These are phyloP conservation scores for Ustilago esculenta DNA, from an alignment of 1,284 basidiomycete genomes.

Conservation along the genomic window DNA sequence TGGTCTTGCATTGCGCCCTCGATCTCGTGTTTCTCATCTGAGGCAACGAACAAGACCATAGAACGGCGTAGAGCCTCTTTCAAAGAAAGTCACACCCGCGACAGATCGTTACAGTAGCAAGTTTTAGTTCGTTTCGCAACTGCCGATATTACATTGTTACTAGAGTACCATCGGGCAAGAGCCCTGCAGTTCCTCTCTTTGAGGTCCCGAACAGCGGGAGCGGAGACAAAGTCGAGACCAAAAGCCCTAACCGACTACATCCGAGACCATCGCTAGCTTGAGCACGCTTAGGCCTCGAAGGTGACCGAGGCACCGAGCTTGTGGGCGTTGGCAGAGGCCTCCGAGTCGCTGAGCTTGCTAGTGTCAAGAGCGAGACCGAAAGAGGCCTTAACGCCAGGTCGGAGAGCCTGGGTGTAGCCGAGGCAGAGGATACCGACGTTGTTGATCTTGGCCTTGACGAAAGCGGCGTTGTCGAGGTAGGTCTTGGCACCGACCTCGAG, in stretches of 20 bases:
- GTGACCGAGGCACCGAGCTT: constrained; percentile 72
- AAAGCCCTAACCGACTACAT: neutral
- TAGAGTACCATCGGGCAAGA: neutral
- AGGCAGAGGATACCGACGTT: constrained; percentile 72
- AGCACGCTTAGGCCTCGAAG: constrained; percentile 69
- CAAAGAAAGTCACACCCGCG: too few relatives aligned
- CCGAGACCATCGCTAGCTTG: neutral
- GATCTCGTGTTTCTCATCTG: too few relatives aligned
- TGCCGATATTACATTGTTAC: constrained; percentile 30
- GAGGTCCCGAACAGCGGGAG: constrained; percentile 10
- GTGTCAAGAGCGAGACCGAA: constrained; percentile 74
- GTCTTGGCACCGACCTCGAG: constrained; percentile 95
- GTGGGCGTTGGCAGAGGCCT: constrained; percentile 69
- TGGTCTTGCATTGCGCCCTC: too few relatives aligned
- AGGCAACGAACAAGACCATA: too few relatives aligned
- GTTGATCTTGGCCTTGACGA: constrained; percentile 99
- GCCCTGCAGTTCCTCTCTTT: neutral
- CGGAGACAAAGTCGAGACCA: constrained; percentile 7
- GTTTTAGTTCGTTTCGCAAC: constrained; percentile 19
- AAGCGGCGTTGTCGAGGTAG: constrained; percentile 87
- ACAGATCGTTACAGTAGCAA: neutral
- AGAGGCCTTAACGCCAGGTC: constrained; percentile 90
- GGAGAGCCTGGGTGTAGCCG: constrained; percentile 64
- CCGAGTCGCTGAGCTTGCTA: constrained; percentile 63
- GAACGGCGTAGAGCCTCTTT: too few relatives aligned